Evolutionary conservation across 2,329 filamentous ascomycete genomes (phyloP).

Genomic region (Cercospora zeina): DNA sequence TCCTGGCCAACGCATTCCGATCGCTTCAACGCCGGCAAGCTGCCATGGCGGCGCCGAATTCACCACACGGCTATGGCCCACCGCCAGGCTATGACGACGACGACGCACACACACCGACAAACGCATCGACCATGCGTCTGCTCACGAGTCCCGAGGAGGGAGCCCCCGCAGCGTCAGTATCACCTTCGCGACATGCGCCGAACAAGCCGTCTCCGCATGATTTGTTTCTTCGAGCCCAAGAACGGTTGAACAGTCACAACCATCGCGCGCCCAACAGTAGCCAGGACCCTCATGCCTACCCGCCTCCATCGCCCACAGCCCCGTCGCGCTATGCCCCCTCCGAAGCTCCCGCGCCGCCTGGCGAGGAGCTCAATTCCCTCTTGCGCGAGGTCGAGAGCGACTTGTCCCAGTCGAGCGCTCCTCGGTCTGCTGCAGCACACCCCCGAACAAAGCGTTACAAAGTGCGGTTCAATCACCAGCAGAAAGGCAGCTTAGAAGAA

Average conservation of each 20-base stretch:
- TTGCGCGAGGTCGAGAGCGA: conserved; percentile 45
- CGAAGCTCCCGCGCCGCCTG: conserved; percentile 34
- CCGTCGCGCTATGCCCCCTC: conserved; percentile 21
- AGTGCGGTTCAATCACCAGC: conserved; percentile 38
- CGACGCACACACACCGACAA: conserved; percentile 19
- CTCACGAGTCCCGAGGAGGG: conserved; percentile 50
- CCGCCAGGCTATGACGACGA: conserved; percentile 51
- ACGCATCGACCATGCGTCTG: conserved; percentile 50
- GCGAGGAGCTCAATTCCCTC: conserved; percentile 48
- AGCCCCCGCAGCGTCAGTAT: conserved; percentile 36
- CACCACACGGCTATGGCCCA: conserved; percentile 35
- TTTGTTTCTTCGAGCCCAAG: conserved; percentile 37
- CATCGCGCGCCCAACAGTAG: conserved; percentile 23
- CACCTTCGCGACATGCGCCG: conserved; percentile 26
- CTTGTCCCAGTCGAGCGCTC: conserved; percentile 31
- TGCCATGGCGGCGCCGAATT: conserved; percentile 30
- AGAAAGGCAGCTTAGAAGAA: conserved; percentile 33
- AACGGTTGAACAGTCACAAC: conserved; percentile 27
- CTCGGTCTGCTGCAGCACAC: conserved; percentile 26
- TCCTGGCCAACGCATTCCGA: conserved; percentile 32
- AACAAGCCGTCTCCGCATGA: conserved; percentile 46
- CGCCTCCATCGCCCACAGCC: conserved; percentile 23
- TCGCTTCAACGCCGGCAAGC: conserved; percentile 25
- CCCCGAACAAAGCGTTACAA: conserved; percentile 36
- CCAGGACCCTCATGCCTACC: conserved; percentile 11